These are phyloP conservation scores for Mortierella hygrophila DNA, from an alignment of 192 early-diverging fungal species.

Conservation along the genomic window DNA sequence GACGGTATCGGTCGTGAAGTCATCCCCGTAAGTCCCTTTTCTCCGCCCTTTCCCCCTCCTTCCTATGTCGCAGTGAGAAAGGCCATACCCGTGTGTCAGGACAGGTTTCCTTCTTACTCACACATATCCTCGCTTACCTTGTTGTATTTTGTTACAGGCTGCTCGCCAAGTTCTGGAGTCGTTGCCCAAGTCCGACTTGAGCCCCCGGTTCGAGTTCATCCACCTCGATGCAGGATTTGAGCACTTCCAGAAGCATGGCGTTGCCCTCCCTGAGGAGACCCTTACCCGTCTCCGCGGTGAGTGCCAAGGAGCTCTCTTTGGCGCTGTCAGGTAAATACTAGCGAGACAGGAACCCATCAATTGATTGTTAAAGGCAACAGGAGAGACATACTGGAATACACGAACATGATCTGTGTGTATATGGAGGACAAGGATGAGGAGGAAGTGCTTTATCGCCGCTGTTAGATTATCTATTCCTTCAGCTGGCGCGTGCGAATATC, in stretches of 20 bases:
- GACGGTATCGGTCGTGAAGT: slow-evolving; percentile 98
- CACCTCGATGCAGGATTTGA: slow-evolving; percentile 96
- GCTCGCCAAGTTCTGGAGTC: slow-evolving; percentile 91
- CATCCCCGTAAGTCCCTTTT: slow-evolving; percentile 76
- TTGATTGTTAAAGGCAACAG: neutral
- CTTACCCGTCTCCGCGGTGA: slow-evolving; percentile 83
- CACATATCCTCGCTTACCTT: neutral
- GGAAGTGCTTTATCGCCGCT: neutral
- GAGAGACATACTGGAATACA: neutral
- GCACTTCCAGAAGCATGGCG: slow-evolving; percentile 93
- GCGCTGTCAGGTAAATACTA: slow-evolving; percentile 83
- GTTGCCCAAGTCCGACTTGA: slow-evolving; percentile 61
- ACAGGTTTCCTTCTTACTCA: neutral
- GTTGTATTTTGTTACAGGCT: slow-evolving; percentile 64
- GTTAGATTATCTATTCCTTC: neutral
- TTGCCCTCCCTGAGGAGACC: slow-evolving; percentile 90
- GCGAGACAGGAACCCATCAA: neutral
- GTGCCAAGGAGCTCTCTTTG: slow-evolving; percentile 96
- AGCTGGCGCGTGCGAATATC: slow-evolving; percentile 1
- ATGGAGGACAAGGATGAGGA: no score
- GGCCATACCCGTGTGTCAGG: no score
- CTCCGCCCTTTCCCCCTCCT: neutral
- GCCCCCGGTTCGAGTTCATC: slow-evolving; percentile 82
- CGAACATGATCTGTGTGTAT: no score
- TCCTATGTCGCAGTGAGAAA: neutral